Evolutionary conservation across 441 rosid species (phyloP).

Genomic region (Adansonia rubrostipa): DNA sequence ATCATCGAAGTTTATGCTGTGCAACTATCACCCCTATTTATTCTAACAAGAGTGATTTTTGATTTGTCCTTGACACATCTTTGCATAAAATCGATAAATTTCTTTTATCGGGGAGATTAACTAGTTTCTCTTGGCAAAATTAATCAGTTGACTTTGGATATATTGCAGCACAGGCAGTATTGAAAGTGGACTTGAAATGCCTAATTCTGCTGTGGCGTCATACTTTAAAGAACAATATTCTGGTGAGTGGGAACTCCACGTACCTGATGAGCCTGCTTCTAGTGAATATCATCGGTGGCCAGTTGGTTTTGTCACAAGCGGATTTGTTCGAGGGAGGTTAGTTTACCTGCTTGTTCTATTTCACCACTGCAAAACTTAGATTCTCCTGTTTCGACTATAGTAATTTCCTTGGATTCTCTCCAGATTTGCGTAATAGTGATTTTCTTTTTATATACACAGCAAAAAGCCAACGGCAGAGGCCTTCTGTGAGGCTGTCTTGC

Average conservation of each 20-base stretch:
- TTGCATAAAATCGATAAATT: background rate
- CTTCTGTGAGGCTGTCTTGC: slow-evolving; percentile 67
- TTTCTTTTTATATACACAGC: slow-evolving; percentile 45
- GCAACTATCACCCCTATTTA: background rate
- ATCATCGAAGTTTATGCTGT: background rate
- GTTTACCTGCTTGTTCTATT: slow-evolving; percentile 27
- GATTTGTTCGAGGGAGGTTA: slow-evolving; percentile 84
- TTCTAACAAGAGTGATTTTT: slow-evolving; percentile 3
- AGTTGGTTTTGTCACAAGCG: slow-evolving; percentile 84
- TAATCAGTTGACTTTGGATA: slow-evolving; percentile 12
- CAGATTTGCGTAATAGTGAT: background rate
- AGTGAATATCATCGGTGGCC: slow-evolving; percentile 64
- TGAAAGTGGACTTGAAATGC: slow-evolving; percentile 53
- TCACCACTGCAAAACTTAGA: background rate
- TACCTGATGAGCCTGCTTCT: slow-evolving; percentile 52
- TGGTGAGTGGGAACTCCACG: slow-evolving; percentile 72
- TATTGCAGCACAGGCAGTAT: slow-evolving; percentile 51
- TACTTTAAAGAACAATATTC: slow-evolving; percentile 62
- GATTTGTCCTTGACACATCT: background rate
- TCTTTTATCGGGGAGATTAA: background rate
- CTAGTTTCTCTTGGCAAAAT: background rate
- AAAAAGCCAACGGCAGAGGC: slow-evolving; percentile 68
- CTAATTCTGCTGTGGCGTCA: slow-evolving; percentile 55
- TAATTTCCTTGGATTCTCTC: background rate
- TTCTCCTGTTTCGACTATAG: background rate